A percentile compares a stretch with the other conserved stretches of the same genome.
phyloP scores from a whole-genome alignment of 805 yeast genomes.

The Wickerhamiella parazyma region DNA sequence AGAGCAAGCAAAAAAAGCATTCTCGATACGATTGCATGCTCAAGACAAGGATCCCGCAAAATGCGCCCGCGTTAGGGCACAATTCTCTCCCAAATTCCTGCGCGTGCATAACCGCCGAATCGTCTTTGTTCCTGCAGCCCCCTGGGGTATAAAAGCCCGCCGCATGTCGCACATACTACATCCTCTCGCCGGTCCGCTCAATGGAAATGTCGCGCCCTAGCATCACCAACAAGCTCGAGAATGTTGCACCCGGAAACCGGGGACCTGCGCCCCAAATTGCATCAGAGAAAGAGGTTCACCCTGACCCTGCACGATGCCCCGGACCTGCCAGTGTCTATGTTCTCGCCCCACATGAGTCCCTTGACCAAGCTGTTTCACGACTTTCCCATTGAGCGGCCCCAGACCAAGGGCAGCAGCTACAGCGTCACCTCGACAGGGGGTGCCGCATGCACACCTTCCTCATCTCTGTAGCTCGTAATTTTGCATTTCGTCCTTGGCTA shows the following conservation, averaged over 20 bases:
- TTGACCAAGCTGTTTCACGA: not conserved
- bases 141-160: too few relatives aligned
- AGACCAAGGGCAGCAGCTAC: not conserved
- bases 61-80: too few relatives aligned
- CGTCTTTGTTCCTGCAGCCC: too few relatives aligned
- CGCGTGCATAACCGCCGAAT: too few relatives aligned
- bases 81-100: too few relatives aligned
- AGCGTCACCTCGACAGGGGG: too few relatives aligned
- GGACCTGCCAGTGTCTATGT: not conserved
- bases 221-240: not conserved
- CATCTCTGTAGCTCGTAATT: not conserved
- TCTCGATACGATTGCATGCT: too few relatives aligned
- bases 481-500: too few relatives aligned
- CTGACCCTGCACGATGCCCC: not conserved
- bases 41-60: not conserved
- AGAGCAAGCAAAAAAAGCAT: too few relatives aligned
- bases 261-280: not conserved
- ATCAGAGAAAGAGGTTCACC: not conserved
- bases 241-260: not conserved
- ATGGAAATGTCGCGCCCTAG: too few relatives aligned
- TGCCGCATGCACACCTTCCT: too few relatives aligned
- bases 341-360: slow-evolving; percentile 1
- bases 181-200: too few relatives aligned
- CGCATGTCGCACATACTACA: not conserved
- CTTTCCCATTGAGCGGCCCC: not conserved